Evolutionary conservation across 352 stramenopile genomes (phyloP), one percentile per base, ranked within the genome.

Genomic region (Blastocystis sp.): DNA sequence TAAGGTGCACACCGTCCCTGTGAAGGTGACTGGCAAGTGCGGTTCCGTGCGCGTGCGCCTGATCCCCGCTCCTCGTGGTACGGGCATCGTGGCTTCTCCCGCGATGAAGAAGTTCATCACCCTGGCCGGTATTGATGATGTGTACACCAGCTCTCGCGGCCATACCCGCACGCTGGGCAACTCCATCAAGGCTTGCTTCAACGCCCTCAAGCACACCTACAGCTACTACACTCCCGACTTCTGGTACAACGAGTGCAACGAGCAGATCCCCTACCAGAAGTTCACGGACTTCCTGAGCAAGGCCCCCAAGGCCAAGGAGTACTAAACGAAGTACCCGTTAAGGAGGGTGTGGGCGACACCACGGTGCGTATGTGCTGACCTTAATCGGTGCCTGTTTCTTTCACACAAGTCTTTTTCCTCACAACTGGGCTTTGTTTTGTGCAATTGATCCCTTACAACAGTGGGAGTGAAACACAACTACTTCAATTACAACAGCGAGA

Each of bases 131-230:
- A 96, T 98, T 90, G 92, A 98, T 91, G 96, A 98, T 91, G 98
- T 96, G 94, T 97, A 97, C 92, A 98, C 95, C 64, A 96, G 93
- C 90, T 93, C 95, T 2, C 92, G 93, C 91, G 96, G 96, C 90
- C 96, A 99, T 95, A 98, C 97, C 89, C 95, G 96, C 91, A 99
- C 97, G 86, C 95, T 98, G 90, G 97, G 96, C 91, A 99, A 99
- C 95, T 99, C 98, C 91, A 96, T 99, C 90, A 99, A 98, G 95
- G 97, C 96, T 61, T 96, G 97, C 76, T 99, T 98, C 93, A 97
- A 97, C 91, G 96, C 97, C 65, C 93, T 99, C 38, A 92, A 93
- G 62, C 95, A 95, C 86, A 98, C 96, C 43, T 99, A 99, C 93
- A 91, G 94, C 89, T 99, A 98, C 94, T 92, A 99, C 90, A 96